Conservation (phyloP, 495 filamentous ascomycete species). For the Neurospora terricola region DNA sequence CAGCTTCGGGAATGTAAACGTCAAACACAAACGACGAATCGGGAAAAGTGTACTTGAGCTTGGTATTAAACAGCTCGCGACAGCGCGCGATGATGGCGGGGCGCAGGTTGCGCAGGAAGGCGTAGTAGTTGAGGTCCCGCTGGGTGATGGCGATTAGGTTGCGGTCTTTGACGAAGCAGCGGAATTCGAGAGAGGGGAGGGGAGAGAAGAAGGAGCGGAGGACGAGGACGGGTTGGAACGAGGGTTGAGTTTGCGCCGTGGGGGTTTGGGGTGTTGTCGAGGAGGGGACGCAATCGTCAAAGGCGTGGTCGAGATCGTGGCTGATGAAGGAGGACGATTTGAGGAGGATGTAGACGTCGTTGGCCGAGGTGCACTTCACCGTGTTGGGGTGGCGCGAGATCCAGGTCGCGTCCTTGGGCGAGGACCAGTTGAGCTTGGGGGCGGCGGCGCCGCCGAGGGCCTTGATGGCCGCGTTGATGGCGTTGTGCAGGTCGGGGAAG, state of each 20-base stretch:
- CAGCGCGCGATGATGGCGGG: conserved; percentile 51
- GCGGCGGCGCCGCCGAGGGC: conserved; percentile 72
- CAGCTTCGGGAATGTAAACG: conserved; percentile 74
- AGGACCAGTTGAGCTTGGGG: conserved; percentile 96
- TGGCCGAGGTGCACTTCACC: conserved; percentile 74
- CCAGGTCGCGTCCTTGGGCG: conserved; percentile 94
- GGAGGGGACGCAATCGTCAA: conserved; percentile 57
- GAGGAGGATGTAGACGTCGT: conserved; percentile 86
- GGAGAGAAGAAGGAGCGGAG: conserved; percentile 79
- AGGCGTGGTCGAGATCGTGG: conserved; percentile 88
- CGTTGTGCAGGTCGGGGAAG: conserved; percentile 60
- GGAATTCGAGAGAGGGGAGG: conserved; percentile 86
- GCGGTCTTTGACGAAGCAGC: conserved; percentile 79
- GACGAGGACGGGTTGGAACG: conserved; percentile 36
- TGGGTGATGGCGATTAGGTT: conserved; percentile 76
- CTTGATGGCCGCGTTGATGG: conserved; percentile 64
- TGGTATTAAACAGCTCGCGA: conserved; percentile 56
- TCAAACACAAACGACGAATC: conserved; percentile 84
- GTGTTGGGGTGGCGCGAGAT: conserved; percentile 79
- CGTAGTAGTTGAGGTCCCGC: conserved; percentile 82
- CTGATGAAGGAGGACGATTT: conserved; percentile 91
- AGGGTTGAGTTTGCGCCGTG: neutral
- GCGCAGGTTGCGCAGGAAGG: conserved; percentile 62
- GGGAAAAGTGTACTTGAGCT: conserved; percentile 65
- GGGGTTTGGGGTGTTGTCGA: conserved; percentile 29